Percentiles rank a stretch among this genome's conserved stretches.
These are phyloP conservation scores for Fusarium graminum DNA, from an alignment of 2,329 filamentous ascomycete species.

Conservation along the genomic window DNA sequence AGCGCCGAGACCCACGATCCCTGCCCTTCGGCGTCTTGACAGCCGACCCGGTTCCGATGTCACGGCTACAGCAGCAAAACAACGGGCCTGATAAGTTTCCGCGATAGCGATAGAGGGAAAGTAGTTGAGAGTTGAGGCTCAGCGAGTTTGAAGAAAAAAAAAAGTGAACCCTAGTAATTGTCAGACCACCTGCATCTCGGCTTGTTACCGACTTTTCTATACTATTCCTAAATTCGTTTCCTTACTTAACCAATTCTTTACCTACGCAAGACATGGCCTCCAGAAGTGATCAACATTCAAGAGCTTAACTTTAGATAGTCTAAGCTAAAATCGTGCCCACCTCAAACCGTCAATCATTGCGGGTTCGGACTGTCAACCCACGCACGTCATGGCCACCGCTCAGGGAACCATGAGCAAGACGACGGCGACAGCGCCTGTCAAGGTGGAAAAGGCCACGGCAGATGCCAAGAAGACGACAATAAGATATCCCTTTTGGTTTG, in stretches of 20 bases:
- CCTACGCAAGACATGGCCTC: slow-evolving; percentile 20
- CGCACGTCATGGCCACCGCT: slow-evolving; percentile 41
- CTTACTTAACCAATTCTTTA: slow-evolving; percentile 6
- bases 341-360: slow-evolving; percentile 10
- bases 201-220: slow-evolving; percentile 11
- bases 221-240: background rate
- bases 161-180: slow-evolving; percentile 30
- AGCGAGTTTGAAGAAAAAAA: slow-evolving; percentile 17
- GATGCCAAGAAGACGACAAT: slow-evolving; percentile 57
- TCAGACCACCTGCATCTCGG: slow-evolving; percentile 4
- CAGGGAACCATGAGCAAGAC: slow-evolving; percentile 36
- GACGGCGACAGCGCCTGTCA: slow-evolving; percentile 21
- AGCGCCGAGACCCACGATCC: slow-evolving; percentile 32
- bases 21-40: slow-evolving; percentile 26
- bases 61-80: slow-evolving; percentile 34
- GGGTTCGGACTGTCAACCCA: slow-evolving; percentile 4
- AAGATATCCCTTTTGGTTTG: slow-evolving; percentile 93
- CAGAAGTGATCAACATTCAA: slow-evolving; percentile 16
- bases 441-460: slow-evolving; percentile 49
- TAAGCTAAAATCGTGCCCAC: slow-evolving; percentile 22
- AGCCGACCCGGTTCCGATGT: slow-evolving; percentile 33
- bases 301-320: slow-evolving; percentile 37
- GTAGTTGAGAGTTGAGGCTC: slow-evolving; percentile 32
- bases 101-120: slow-evolving; percentile 6
- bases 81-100: slow-evolving; percentile 22